Base-by-base conservation (phyloP, 208 protist genomes). In the Trypanosoma conorhini region DNA sequence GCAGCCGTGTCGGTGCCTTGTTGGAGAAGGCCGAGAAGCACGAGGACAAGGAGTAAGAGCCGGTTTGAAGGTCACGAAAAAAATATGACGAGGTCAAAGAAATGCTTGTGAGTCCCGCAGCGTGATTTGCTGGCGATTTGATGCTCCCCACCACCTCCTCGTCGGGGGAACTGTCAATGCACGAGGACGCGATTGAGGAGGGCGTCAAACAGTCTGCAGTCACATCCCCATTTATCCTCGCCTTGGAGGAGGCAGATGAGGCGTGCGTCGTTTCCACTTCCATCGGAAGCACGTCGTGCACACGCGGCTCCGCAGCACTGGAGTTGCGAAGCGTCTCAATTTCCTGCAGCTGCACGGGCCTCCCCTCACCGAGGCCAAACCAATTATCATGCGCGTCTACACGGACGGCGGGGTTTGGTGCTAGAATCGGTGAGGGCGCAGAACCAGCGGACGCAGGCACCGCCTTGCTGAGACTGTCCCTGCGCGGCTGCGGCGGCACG, bases 281-380 rank as follows among this genome's bases (percentile, higher is more conserved):
- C 19, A 35, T 22, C 33, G 65, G 13, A 35, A 74, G 62, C n/a
- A 28, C 22, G 21, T 67, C 61, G 28, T 63, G 22, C 15, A 60
- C 31, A 26, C 13, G 30, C 22, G 70, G 70, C 35, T 63, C 17
- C 38, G 68, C 70, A 28, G 40, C 19, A 30, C 13, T n/a, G 8
- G 33, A 19, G 9, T 22, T 40, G 31, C 35, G 21, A 22, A 73
- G 33, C 0, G 51, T 31, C 13, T 73, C 68, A 66, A 73, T 66
- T 51, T 73, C 59, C 28, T 26, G 12, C 33, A 73, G 17, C 35
- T 19, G 8, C 59, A 73, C 68, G 5, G 28, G 68, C 33, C 50
- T 73, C 24, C 68, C 68, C 15, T 59, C 26, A 58, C 68, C 68
- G 21, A 65, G 38, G 24, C 44, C 68, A 67, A 73, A 67, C 68